Base-by-base conservation (phyloP, 1,284 basidiomycete species). In the Ustilago bromivora region DNA sequence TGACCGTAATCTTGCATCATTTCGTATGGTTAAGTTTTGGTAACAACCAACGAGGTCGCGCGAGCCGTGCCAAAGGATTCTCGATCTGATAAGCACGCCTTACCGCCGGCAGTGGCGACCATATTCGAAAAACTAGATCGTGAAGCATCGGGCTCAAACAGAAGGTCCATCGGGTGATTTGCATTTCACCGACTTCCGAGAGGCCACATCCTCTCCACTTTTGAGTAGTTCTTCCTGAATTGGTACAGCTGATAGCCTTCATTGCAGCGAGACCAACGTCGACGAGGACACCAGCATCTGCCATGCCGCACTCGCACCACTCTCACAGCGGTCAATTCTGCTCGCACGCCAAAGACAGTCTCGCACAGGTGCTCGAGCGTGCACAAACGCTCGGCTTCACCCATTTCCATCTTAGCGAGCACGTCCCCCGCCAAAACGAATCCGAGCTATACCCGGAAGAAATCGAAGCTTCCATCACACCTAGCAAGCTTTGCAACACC, bases 311-410 rank as follows among this genome's bases (percentile, higher is more conserved):
- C 62, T 84, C 83, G 2, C 94, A 95, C 85, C 96, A 98, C 87
- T 96, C 94, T 11, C 96, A 98, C 85, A 98, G 95, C 8, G 96
- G 96, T 36, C 92, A 97, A 84, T 99, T 98, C 88, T 98, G 96
- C 89, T 92, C 91, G 75, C 97, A 99, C 86, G 96, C 95, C 9
- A 85, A 87, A 3, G 92, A 92, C 6, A 89, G 89, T 0, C 89
- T 99, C 28, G 91, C 95, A 74, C 90, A 93, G 2, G 92, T 96
- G 15, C 92, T 97, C 0, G 84, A 88, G 6, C 91, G 92, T 76
- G 96, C 97, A 11, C 91, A 94, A 63, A 84, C 87, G 3, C 90
- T 92, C 84, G 91, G 92, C 0, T 99, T 98, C 86, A 88, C 90
- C 66, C 89, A 93, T 0, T 98, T 92, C 84, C 94, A 95, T 4